phyloP scores from a whole-genome alignment of 2,329 filamentous ascomycete genomes.

The Cadophora sp. region DNA sequence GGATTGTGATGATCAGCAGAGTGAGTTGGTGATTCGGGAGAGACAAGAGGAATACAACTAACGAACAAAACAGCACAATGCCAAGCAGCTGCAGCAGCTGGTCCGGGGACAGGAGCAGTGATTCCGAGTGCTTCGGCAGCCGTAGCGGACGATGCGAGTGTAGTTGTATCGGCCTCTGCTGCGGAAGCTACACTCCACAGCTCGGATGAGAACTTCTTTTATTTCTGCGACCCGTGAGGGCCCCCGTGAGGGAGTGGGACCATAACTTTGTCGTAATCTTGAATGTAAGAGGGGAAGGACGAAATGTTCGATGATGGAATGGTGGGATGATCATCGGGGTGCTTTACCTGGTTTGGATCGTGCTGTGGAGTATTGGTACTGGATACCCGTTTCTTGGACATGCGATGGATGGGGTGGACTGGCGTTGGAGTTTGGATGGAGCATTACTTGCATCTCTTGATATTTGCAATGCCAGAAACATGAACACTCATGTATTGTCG shows the following conservation, averaged over 20 bases:
- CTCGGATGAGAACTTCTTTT: conserved; percentile 29
- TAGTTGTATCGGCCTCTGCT: background rate
- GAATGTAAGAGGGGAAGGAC: background rate
- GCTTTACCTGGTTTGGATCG: background rate
- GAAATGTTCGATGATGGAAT: background rate
- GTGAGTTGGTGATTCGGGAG: conserved; percentile 4
- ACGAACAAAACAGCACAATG: conserved; percentile 7
- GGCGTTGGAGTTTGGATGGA: background rate
- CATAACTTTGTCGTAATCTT: too few relatives aligned
- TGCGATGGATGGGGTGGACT: background rate
- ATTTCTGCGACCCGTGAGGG: conserved; percentile 28
- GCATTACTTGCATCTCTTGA: conserved; percentile 42
- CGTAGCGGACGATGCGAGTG: background rate
- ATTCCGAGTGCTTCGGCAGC: background rate
- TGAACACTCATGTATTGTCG: too few relatives aligned
- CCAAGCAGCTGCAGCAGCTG: conserved; percentile 2
- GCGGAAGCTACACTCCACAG: conserved; percentile 25
- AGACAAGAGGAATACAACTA: background rate
- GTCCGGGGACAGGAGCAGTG: background rate
- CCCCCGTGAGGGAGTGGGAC: too few relatives aligned
- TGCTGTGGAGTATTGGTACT: background rate
- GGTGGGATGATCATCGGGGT: background rate
- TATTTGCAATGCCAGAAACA: too few relatives aligned
- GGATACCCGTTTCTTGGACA: conserved; percentile 8
- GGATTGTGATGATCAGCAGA: conserved; percentile 33